phyloP scores from a whole-genome alignment of 805 yeast genomes.

The Hanseniaspora clermontiae region DNA sequence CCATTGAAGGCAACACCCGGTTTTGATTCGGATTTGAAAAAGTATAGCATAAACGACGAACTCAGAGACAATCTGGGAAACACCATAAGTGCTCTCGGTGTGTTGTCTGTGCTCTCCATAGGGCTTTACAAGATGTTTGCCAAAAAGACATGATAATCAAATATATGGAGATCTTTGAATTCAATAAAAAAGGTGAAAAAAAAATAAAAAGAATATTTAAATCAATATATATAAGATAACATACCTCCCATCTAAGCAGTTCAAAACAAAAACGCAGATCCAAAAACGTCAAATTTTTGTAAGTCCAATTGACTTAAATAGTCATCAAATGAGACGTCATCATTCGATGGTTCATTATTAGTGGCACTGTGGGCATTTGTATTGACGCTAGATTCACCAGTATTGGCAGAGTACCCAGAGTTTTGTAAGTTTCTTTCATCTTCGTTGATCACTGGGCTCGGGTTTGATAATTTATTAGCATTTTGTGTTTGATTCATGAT shows the following conservation, averaged over 20 bases:
- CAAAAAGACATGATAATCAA: neutral
- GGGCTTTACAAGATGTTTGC: conserved; percentile 43
- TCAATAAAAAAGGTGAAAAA: too few relatives aligned
- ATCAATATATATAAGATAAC: neutral
- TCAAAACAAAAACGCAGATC: conserved; percentile 4
- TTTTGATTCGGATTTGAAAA: conserved; percentile 49
- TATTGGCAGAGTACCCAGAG: neutral
- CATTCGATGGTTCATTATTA: neutral
- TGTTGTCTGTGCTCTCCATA: conserved; percentile 48
- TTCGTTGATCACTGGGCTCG: neutral
- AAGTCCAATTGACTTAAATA: conserved; percentile 2
- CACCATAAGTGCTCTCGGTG: conserved; percentile 58
- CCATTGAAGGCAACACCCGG: conserved; percentile 76
- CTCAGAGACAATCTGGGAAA: conserved; percentile 41
- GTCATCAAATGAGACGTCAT: conserved; percentile 5
- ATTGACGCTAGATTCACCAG: too few relatives aligned
- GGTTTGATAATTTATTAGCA: neutral
- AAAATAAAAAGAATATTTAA: neutral
- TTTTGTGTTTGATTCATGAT: too few relatives aligned
- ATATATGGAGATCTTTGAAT: too few relatives aligned
- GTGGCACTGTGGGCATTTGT: too few relatives aligned
- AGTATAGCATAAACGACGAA: conserved; percentile 33
- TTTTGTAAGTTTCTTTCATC: neutral
- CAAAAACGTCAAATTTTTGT: conserved; percentile 3
- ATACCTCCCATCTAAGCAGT: too few relatives aligned